Percentiles rank a stretch among this genome's conserved stretches.
Conservation (phyloP, 108 stramenopile genomes). For the Skeletonema tropicum region DNA sequence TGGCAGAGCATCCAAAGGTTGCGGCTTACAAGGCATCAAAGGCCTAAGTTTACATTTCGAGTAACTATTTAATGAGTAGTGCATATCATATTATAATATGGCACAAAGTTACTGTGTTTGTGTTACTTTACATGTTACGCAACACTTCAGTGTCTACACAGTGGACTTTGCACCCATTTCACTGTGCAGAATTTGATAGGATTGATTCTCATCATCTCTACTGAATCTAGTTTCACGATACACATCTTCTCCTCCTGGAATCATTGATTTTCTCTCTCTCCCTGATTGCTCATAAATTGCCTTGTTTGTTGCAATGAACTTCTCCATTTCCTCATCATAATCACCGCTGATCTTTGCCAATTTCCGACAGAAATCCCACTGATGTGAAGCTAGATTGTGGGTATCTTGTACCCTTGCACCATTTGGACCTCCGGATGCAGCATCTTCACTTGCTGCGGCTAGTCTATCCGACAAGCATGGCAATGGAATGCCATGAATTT, state of each 20-base stretch:
- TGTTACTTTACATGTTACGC: no score
- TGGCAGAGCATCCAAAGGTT: conserved; percentile 34
- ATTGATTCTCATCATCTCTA: conserved; percentile 45
- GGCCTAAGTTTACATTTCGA: background rate
- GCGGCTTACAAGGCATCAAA: conserved; percentile 52
- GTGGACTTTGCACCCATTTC: background rate
- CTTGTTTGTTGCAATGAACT: conserved; percentile 76
- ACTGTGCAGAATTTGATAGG: conserved; percentile 34
- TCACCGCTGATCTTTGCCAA: conserved; percentile 64
- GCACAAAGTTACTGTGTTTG: no score
- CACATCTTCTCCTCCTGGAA: conserved; percentile 65
- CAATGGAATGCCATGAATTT: conserved; percentile 24
- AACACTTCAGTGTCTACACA: background rate
- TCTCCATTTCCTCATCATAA: conserved; percentile 59
- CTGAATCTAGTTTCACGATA: conserved; percentile 56
- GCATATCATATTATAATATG: no score
- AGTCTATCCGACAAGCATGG: conserved; percentile 50
- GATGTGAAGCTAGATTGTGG: conserved; percentile 73
- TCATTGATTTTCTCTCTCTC: conserved; percentile 35
- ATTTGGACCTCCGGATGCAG: conserved; percentile 57
- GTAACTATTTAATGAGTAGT: no score
- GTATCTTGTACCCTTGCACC: conserved; percentile 68
- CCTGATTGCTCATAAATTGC: conserved; percentile 66
- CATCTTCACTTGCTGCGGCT: conserved; percentile 54
- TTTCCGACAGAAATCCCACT: conserved; percentile 83